Evolutionary conservation across 2,329 filamentous ascomycete genomes (phyloP).

Genomic region (Incumbomyces lentus): DNA sequence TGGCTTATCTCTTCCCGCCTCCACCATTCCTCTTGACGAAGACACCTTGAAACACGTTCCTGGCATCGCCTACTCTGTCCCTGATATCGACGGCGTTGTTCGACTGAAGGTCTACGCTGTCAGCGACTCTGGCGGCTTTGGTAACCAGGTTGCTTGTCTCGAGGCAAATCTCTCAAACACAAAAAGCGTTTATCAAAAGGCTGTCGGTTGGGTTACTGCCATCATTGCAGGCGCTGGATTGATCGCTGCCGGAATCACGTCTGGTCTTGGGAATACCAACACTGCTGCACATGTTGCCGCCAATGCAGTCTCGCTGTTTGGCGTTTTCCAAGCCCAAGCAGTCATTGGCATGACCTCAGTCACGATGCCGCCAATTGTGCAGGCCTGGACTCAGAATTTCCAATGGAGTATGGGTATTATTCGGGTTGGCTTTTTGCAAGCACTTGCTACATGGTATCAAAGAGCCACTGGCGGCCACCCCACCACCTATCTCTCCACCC

Average conservation of each 20-base stretch:
- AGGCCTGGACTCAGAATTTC: constrained; percentile 94
- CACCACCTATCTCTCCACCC: constrained; percentile 63
- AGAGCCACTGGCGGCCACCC: constrained; percentile 81
- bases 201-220: constrained; percentile 81
- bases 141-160: constrained; percentile 66
- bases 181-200: constrained; percentile 80
- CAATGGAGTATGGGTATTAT: constrained; percentile 98
- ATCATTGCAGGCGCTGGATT: constrained; percentile 77
- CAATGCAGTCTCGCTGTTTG: constrained; percentile 85
- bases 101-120: constrained; percentile 69
- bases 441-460: constrained; percentile 90
- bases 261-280: constrained; percentile 83
- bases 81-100: constrained; percentile 80
- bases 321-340: constrained; percentile 89
- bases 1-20: constrained; percentile 60
- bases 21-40: constrained; percentile 52
- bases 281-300: constrained; percentile 89
- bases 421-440: constrained; percentile 73
- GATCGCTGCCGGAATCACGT: constrained; percentile 76
- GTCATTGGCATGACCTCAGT: constrained; percentile 80
- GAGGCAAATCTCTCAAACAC: constrained; percentile 82
- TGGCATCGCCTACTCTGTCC: constrained; percentile 77
- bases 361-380: constrained; percentile 72
- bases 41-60: constrained; percentile 58
- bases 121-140: constrained; percentile 32